Conservation (phyloP, 179 eudicot species). For the Drosera spatulata region DNA sequence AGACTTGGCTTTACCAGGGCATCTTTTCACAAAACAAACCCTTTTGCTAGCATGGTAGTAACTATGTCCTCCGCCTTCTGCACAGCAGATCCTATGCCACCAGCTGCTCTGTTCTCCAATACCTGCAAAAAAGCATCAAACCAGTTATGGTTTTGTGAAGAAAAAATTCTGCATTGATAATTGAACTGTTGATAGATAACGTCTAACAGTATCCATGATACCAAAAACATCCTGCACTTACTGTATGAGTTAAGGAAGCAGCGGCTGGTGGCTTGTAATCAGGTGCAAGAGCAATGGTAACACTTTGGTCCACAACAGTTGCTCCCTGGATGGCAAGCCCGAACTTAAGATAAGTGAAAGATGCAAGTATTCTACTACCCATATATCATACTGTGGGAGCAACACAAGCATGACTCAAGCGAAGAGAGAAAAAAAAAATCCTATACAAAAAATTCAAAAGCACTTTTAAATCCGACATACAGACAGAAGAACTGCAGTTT, state of each 20-base stretch:
- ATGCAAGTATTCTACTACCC: too few species aligned
- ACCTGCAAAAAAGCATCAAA: too few species aligned
- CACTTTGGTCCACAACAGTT: conserved; percentile 61
- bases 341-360: too few species aligned
- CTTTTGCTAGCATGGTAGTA: conserved; percentile 55
- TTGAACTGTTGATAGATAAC: not conserved
- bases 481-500: conserved; percentile 83
- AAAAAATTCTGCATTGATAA: too few species aligned
- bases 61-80: conserved; percentile 65
- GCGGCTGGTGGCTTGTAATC: conserved; percentile 65
- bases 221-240: too few species aligned
- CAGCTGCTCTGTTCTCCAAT: too few species aligned
- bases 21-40: conserved; percentile 55
- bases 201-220: too few species aligned
- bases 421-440: too few species aligned
- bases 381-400: too few species aligned
- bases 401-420: not conserved
- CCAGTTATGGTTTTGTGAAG: conserved; percentile 10
- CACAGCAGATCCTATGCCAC: conserved; percentile 11
- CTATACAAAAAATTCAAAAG: too few species aligned
- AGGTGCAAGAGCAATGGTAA: conserved; percentile 47
- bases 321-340: conserved; percentile 45
- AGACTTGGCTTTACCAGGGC: conserved; percentile 54
- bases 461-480: conserved; percentile 15
- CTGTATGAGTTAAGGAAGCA: conserved; percentile 30